These are phyloP conservation scores for Gautieria morchelliformis DNA, from an alignment of 768 basidiomycete species.

Conservation along the genomic window DNA sequence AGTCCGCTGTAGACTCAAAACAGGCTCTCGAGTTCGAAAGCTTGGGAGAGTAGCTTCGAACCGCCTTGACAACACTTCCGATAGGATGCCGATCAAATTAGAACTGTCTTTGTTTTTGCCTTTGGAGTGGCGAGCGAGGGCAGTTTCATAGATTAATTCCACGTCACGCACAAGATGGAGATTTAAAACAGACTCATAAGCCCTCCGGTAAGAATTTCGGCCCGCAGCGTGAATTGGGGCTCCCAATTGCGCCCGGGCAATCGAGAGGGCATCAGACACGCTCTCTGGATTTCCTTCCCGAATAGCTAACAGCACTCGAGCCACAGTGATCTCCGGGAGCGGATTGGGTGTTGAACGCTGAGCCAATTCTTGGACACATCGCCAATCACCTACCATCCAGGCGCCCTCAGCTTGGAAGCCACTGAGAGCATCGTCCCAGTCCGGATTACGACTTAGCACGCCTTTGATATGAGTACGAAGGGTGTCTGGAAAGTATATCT, in stretches of 20 bases:
- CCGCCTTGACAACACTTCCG: conserved; percentile 46
- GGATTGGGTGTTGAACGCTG: conserved; percentile 33
- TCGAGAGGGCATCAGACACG: conserved; percentile 42
- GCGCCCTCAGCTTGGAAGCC: conserved; percentile 89
- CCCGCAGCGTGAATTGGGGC: conserved; percentile 76
- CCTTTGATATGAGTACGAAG: conserved; percentile 90
- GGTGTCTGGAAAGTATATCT: conserved; percentile 52
- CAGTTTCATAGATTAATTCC: conserved; percentile 44
- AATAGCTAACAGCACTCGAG: conserved; percentile 73
- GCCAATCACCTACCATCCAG: conserved; percentile 95
- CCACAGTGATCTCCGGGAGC: conserved; percentile 62
- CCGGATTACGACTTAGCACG: conserved; percentile 73
- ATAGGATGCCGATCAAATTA: conserved; percentile 34
- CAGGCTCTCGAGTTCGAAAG: conserved; percentile 79
- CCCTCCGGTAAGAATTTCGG: conserved; percentile 68
- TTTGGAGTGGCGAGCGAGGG: neutral
- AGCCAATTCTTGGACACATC: conserved; percentile 53
- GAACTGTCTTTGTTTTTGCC: conserved; percentile 13
- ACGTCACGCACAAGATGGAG: conserved; percentile 84
- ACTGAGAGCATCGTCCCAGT: conserved; percentile 69
- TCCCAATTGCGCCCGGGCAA: conserved; percentile 67
- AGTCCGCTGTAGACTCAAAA: conserved; percentile 82
- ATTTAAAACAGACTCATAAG: conserved; percentile 79
- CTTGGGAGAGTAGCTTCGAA: conserved; percentile 75
- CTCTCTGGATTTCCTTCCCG: conserved; percentile 38